These are phyloP conservation scores for Stephania yunnanensis DNA, from an alignment of 164 flowering plant species.

Conservation along the genomic window DNA sequence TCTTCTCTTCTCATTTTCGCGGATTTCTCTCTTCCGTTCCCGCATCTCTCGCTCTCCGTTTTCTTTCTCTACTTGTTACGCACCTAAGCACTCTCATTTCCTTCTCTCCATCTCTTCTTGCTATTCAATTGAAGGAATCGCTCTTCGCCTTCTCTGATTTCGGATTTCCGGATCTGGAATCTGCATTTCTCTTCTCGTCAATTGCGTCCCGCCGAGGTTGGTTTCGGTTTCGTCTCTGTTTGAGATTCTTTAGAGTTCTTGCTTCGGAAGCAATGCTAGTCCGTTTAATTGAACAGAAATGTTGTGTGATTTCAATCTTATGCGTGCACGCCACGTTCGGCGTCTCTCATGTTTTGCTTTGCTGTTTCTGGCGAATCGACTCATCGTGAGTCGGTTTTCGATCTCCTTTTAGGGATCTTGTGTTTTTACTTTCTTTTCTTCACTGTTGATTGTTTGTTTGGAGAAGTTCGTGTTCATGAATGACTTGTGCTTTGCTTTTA, in stretches of 20 bases:
- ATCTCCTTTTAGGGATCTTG: not conserved
- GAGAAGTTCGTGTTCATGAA: too few relatives aligned
- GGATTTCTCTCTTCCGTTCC: not conserved
- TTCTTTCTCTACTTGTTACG: not conserved
- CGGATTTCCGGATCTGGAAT: not conserved
- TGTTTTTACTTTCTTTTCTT: too few relatives aligned
- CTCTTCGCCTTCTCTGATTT: not conserved
- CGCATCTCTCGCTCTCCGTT: not conserved
- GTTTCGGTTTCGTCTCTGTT: not conserved
- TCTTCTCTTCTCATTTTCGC: not conserved
- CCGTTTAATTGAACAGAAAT: not conserved
- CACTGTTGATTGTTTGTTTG: too few relatives aligned
- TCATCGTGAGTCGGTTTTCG: not conserved
- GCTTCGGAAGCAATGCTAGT: constrained; percentile 3
- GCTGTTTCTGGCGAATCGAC: not conserved
- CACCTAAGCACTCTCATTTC: not conserved
- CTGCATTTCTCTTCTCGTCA: not conserved
- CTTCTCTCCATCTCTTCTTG: not conserved
- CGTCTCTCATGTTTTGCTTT: not conserved
- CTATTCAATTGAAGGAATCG: not conserved
- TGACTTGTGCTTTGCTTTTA: too few relatives aligned
- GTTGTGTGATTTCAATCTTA: not conserved
- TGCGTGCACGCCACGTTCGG: not conserved
- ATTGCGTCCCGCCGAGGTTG: not conserved
- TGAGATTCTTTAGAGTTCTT: not conserved